phyloP scores from a whole-genome alignment of 805 yeast genomes.

The Hanseniaspora clermontiae region DNA sequence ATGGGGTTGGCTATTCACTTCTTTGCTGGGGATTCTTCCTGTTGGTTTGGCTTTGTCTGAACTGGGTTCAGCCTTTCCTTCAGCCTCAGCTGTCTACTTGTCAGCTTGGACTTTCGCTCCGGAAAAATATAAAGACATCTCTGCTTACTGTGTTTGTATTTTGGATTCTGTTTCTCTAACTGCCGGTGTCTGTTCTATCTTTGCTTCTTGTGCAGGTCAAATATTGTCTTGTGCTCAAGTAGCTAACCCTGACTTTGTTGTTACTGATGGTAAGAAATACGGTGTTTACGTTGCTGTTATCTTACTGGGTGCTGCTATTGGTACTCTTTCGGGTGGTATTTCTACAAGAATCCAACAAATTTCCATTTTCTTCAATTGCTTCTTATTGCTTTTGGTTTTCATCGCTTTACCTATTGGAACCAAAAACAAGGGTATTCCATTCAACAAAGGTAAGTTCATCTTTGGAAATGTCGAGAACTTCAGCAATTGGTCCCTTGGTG shows the following conservation, averaged over 20 bases:
- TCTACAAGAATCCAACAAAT: slow-evolving; percentile 44
- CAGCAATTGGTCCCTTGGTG: slow-evolving; percentile 45
- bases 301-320: slow-evolving; percentile 35
- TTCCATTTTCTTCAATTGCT: slow-evolving; percentile 40
- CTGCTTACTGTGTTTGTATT: slow-evolving; percentile 46
- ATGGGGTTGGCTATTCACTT: slow-evolving; percentile 53
- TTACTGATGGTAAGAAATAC: slow-evolving; percentile 40
- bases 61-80: slow-evolving; percentile 49
- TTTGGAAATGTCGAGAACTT: slow-evolving; percentile 40
- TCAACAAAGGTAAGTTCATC: slow-evolving; percentile 41
- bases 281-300: slow-evolving; percentile 51
- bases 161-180: slow-evolving; percentile 48
- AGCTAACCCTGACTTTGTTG: slow-evolving; percentile 32
- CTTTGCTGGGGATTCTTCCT: slow-evolving; percentile 33
- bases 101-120: slow-evolving; percentile 53
- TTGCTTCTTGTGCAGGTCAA: slow-evolving; percentile 46
- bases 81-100: slow-evolving; percentile 54
- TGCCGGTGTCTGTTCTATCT: slow-evolving; percentile 47
- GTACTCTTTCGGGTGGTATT: slow-evolving; percentile 41
- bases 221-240: slow-evolving; percentile 39
- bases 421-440: slow-evolving; percentile 20
- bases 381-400: slow-evolving; percentile 38
- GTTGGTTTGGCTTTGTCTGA: slow-evolving; percentile 47
- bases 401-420: slow-evolving; percentile 52
- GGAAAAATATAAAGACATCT: slow-evolving; percentile 31